Evolutionary conservation across 202 grass and related monocot species (phyloP), one percentile per base, ranked within the genome.

Genomic region (Schoenoplectus triqueter): DNA sequence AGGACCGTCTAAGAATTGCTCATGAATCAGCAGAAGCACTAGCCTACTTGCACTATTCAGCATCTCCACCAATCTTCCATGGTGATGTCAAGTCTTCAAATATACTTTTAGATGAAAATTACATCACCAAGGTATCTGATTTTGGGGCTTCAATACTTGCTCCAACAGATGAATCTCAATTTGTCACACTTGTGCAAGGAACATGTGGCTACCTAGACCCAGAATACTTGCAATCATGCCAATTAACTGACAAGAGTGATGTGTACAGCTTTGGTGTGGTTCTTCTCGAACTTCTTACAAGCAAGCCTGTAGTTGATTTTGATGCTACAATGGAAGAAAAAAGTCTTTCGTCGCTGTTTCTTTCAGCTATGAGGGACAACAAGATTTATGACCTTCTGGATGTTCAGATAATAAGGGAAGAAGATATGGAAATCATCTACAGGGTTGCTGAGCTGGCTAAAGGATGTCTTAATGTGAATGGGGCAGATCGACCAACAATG

Each of bases 21-120:
- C 64, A 80, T 42, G 85, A 31, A 31, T 31, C 31, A 31, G 31
- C 31, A 31, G 31, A 31, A 31, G 31, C 31, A 31, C 31, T 31
- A 87, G 64, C 84, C 19, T 86, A 86, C 42, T 66, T 86, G 45
- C 85, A 87, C 50, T 87, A 63, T 0, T 59, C 78, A 0, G 85
- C 85, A 4, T 87, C 85, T 56, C 74, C 65, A 45, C 78, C 85
- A 55, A 87, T 87, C 50, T 42, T 87, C 70, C 85, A 87, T 51
- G 76, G 76, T 46, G 56, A 60, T 3, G n/a, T 60, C 15, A 60
- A 60, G 3, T 60, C 56, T 1, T 60, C 56, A 1, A 60, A 60
- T 60, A 60, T 60, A n/a, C 56, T 60, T 60, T 5, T 60, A 60
- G 56, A 60, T 60, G 56, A 60, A 60, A 17, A 17, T n/a, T 60